These are phyloP conservation scores for Lodderomyces theae DNA, from an alignment of 1,139 yeast genomes.

Conservation along the genomic window DNA sequence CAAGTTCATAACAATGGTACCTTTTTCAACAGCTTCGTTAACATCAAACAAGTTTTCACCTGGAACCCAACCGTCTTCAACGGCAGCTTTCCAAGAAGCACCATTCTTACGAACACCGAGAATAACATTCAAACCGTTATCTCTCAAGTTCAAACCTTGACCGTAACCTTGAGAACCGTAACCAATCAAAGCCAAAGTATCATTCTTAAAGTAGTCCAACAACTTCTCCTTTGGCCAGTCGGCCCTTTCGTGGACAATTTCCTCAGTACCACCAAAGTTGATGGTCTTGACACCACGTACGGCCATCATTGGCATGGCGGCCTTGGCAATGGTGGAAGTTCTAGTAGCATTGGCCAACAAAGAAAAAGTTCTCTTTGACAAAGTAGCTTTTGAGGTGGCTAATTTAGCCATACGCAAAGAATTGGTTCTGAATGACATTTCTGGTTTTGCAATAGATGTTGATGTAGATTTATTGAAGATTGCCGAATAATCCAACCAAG, in stretches of 20 bases:
- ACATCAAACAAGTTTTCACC: slow-evolving; percentile 97
- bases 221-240: slow-evolving; percentile 99
- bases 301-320: slow-evolving; percentile 33
- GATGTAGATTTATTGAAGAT: too few species aligned
- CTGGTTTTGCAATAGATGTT: too few species aligned
- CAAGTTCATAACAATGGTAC: slow-evolving; percentile 96
- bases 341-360: slow-evolving; percentile 48
- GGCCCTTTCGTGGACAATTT: slow-evolving; percentile 94
- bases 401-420: slow-evolving; percentile 61
- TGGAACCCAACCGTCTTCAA: slow-evolving; percentile 99
- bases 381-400: slow-evolving; percentile 51
- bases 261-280: slow-evolving; percentile 95
- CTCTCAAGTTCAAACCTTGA: slow-evolving; percentile 98
- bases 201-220: slow-evolving; percentile 94
- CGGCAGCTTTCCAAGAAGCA: slow-evolving; percentile 99
- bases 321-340: slow-evolving; percentile 25
- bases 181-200: slow-evolving; percentile 95
- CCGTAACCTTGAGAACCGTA: slow-evolving; percentile 99
- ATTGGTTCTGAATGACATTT: slow-evolving; percentile 63
- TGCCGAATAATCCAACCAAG: neutral
- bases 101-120: slow-evolving; percentile 98
- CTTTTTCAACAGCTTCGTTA: slow-evolving; percentile 85
- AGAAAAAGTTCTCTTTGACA: slow-evolving; percentile 66
- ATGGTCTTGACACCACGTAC: slow-evolving; percentile 92
- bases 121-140: slow-evolving; percentile 95